Evolutionary conservation across 805 yeast species (phyloP), one percentile per base, ranked within the genome.

Genomic region (Wickerhamomyces ciferrii): DNA sequence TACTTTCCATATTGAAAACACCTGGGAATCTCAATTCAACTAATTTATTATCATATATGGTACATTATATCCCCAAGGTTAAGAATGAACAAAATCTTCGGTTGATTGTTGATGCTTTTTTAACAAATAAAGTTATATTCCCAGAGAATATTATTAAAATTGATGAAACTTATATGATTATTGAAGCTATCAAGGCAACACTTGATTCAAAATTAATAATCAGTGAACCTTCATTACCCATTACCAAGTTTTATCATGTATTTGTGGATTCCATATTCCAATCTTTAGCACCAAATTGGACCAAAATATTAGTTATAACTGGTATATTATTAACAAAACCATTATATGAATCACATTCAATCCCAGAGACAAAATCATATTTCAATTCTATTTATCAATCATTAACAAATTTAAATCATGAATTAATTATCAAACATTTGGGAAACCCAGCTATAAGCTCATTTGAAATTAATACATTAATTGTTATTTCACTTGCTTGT

Each of bases 111-210:
- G 58, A 70, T 21, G 67, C 72, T 36, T 65, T 75, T 43, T 57
- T 75, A 45, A 63, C 65, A 46, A 68, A 62, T 43, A 61, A 68
- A 0, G 51, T 59, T 1, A 60, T 71, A 37, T 74, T 69, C 23
- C 38, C 39, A 4, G 39, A 24, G n/a, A 24, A 19, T 38, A 10
- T 63, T 38, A 7, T 62, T 2, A 42, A 46, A 32, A 39, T 51
- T 14, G 37, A 29, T 17, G 65, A 61, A 6, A 59, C 62, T 31
- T 74, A 72, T 51, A 48, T 65, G 32, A 67, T 75, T 4, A 62
- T 75, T n/a, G 80, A 75, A 51, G 79, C 71, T 6, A 66, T 73
- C 48, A 74, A 74, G 55, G 60, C 74, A 15, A 61, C 71, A 14
- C 55, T 70, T 14, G 79, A 75, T 43, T 69, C 65, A 47, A 75